These are phyloP conservation scores for Allium cepa DNA, from an alignment of 106 monocot genomes.

Conservation along the genomic window DNA sequence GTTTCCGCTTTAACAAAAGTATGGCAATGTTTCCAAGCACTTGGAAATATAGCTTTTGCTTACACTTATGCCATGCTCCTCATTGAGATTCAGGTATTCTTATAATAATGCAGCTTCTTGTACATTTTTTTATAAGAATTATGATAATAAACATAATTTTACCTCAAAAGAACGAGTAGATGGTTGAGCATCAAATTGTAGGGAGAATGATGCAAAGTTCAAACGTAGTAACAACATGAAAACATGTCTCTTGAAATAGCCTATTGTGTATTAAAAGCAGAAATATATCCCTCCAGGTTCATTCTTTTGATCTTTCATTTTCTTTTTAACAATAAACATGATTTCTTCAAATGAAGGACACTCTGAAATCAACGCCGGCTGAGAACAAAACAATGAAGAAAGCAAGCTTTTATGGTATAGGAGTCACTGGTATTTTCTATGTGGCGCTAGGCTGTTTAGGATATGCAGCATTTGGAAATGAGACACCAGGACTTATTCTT, in stretches of 20 bases:
- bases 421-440: constrained; percentile 43
- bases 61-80: constrained; percentile 55
- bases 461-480: constrained; percentile 57
- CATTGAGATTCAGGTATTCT: constrained; percentile 53
- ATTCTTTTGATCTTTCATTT: not conserved
- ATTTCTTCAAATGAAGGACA: constrained; percentile 21
- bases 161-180: not conserved
- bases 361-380: constrained; percentile 46
- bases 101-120: not conserved
- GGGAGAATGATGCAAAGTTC: not conserved
- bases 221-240: not conserved
- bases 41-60: constrained; percentile 62
- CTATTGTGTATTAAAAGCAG: not conserved
- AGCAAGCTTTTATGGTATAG: constrained; percentile 35
- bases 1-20: constrained; percentile 18
- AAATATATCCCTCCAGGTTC: not conserved
- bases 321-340: not conserved
- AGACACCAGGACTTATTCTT: constrained; percentile 51
- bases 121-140: not conserved
- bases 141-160: not conserved
- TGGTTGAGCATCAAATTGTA: not conserved
- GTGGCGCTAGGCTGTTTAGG: constrained; percentile 38
- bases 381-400: constrained; percentile 61
- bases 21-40: constrained; percentile 32
- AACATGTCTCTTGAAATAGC: not conserved